A percentile compares a stretch with the other conserved stretches of the same genome.
phyloP scores from a whole-genome alignment of 257 asterid species.

The Solanum clarkiae region DNA sequence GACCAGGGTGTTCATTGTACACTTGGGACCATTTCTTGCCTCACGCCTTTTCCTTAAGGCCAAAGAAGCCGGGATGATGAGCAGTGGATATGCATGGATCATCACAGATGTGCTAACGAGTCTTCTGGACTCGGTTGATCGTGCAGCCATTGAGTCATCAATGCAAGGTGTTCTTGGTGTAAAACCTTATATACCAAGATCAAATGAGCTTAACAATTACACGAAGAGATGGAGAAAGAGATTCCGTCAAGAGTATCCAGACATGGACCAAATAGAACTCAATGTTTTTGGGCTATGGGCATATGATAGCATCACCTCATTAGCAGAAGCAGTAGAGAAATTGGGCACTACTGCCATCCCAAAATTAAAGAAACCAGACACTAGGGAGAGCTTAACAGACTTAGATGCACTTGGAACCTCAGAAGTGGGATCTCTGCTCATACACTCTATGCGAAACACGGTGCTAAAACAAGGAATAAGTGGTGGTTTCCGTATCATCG shows the following conservation, averaged over 20 bases:
- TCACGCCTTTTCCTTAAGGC: constrained; percentile 26
- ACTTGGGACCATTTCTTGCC: constrained; percentile 21
- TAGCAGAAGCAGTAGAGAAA: constrained; percentile 24
- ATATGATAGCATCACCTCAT: constrained; percentile 20
- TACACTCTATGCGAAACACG: constrained; percentile 11
- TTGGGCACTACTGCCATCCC: not conserved
- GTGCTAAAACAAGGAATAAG: constrained; percentile 20
- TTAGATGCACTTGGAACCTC: constrained; percentile 29
- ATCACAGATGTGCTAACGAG: constrained; percentile 30
- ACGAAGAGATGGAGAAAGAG: constrained; percentile 24
- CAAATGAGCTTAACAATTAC: constrained; percentile 7
- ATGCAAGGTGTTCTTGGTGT: constrained; percentile 49
- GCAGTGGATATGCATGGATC: constrained; percentile 36
- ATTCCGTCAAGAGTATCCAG: constrained; percentile 30
- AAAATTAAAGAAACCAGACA: not conserved
- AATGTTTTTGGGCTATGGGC: constrained; percentile 44
- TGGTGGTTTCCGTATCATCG: constrained; percentile 22
- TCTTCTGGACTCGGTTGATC: constrained; percentile 17
- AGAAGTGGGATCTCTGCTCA: constrained; percentile 15
- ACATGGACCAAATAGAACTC: constrained; percentile 10
- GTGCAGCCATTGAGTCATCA: constrained; percentile 20
- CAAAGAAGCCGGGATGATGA: constrained; percentile 30
- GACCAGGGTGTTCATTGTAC: constrained; percentile 39
- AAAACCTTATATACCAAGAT: constrained; percentile 24
- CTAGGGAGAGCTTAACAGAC: constrained; percentile 9